Percentiles rank a stretch among this genome's conserved stretches.
Evolutionary conservation across 306 rosid species (phyloP).

Genomic region (Bauhinia variegata): DNA sequence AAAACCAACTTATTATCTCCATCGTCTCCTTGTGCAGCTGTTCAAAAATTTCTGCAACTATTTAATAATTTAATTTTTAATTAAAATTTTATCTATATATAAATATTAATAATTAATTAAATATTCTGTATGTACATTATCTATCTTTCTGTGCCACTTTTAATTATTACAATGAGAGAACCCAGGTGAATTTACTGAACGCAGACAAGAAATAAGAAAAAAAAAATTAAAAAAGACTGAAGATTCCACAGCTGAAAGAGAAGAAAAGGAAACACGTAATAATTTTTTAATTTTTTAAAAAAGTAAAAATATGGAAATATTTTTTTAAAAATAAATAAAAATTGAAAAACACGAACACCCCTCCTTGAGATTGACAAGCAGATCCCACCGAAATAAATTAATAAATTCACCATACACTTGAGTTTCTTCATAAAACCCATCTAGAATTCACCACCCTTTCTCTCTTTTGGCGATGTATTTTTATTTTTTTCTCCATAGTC

Average conservation of each 20-base stretch:
- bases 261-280: conserved; percentile 32
- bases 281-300: not conserved
- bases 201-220: conserved; percentile 1
- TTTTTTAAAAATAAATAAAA: not conserved
- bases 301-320: conserved; percentile 1
- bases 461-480: conserved; percentile 38
- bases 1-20: conserved; percentile 72
- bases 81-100: too few relatives aligned
- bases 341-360: conserved; percentile 2
- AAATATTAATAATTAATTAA: too few relatives aligned
- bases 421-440: conserved; percentile 64
- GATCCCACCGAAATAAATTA: conserved; percentile 82
- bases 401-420: conserved; percentile 67
- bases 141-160: conserved; percentile 75
- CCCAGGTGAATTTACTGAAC: conserved; percentile 47
- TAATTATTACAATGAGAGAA: conserved; percentile 47
- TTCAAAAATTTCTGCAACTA: conserved; percentile 50
- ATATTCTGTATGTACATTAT: not conserved
- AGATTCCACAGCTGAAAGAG: conserved; percentile 62
- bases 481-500: conserved; percentile 35
- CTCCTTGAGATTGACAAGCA: conserved; percentile 74
- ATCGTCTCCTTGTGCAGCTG: conserved; percentile 71
- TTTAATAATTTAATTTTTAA: conserved; percentile 8
- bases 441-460: conserved; percentile 71
- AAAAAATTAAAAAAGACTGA: conserved; percentile 25